Base-by-base conservation (phyloP, 169 alveolate genomes). In the Cryptosporidium meleagridis region DNA sequence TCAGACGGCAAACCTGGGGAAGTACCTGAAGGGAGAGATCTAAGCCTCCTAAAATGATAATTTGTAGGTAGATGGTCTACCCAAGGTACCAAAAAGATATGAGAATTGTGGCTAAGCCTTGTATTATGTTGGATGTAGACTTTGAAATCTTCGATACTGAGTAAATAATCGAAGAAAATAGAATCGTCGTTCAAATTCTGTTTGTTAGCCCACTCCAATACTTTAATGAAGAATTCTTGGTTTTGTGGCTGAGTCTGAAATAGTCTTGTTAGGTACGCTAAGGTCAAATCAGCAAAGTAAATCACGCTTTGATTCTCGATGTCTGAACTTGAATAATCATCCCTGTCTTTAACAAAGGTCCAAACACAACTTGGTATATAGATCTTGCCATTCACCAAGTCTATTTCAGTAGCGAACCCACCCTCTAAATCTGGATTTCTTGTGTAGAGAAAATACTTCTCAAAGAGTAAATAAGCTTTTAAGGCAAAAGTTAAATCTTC, bases 61-160 rank as follows among this genome's bases (percentile, higher is more conserved):
- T 73, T 73, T 31, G 89, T 23, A 6, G 58, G 39, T 0, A 14
- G 21, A n/a, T 62, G 75, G 33, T 80, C 75, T 26, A 80, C 89
- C 89, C 89, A 80, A 23, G 89, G 89, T 5, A 59, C 37, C 35
- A 80, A 44, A 41, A 80, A 61, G 51, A 65, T 41, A 23, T 35
- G 51, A 18, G 14, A 48, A 18, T 26, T 31, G 39, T 59, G 7
- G 14, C 26, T 12, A 31, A 80, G 68, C 37, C 9, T 26, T 1
- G 65, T 80, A 18, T 80, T 80, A 7, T 41, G 65, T 3, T 41
- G 29, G 0, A 80, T 26, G 35, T 80, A 80, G 2, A 12, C 5
- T 9, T 58, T 29, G 62, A 80, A 80, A 26, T 26, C 59, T 37
- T 31, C 45, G 10, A 61, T 26, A 6, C 23, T 14, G 9, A 80